Conservation (phyloP, 257 asterid species). For the Nicotiana noctiflora region DNA sequence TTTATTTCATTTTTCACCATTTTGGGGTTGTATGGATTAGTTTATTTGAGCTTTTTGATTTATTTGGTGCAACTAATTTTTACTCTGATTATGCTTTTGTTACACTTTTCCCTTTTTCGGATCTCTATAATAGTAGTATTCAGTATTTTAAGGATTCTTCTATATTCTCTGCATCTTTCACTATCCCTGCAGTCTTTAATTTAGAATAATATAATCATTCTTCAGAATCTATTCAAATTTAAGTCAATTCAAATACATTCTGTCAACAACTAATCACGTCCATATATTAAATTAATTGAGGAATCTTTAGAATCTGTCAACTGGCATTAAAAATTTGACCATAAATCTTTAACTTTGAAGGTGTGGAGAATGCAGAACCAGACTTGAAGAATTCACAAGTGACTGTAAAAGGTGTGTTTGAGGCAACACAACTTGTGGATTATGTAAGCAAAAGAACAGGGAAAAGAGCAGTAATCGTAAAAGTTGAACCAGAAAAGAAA, state of each 20-base stretch:
- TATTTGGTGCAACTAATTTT: neutral
- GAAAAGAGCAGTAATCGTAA: constrained; percentile 54
- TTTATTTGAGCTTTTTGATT: neutral
- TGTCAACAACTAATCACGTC: constrained; percentile 19
- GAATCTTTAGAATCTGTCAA: neutral
- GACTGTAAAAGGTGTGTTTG: constrained; percentile 59
- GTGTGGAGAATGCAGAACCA: constrained; percentile 74
- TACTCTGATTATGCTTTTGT: constrained; percentile 25
- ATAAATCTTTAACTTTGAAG: constrained; percentile 19
- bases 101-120: constrained; percentile 14
- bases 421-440: constrained; percentile 46
- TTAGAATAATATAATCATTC: constrained; percentile 15
- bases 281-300: neutral
- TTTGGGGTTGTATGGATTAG: neutral
- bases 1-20: too few species aligned
- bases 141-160: constrained; percentile 12
- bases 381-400: constrained; percentile 76
- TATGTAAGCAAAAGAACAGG: constrained; percentile 63
- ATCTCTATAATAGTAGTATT: constrained; percentile 23
- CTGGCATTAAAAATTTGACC: neutral
- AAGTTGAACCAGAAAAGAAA: constrained; percentile 62
- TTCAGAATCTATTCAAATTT: constrained; percentile 25
- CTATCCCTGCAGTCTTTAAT: constrained; percentile 25
- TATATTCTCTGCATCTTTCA: constrained; percentile 15
- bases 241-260: neutral